phyloP scores from a whole-genome alignment of 2,329 filamentous ascomycete genomes.

The Talaromyces sp. region DNA sequence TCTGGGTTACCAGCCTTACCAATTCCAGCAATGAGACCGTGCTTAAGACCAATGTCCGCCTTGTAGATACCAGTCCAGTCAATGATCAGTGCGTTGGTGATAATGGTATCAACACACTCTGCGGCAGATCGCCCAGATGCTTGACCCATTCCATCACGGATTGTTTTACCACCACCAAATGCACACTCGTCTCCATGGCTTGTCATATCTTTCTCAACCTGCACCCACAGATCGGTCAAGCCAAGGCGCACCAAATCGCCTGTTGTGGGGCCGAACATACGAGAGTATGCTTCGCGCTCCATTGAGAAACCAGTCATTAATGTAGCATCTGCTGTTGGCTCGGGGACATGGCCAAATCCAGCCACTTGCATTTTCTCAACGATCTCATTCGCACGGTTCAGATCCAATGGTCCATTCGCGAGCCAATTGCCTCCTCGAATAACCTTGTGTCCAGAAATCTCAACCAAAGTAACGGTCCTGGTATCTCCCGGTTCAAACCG shows the following conservation, averaged over 20 bases:
- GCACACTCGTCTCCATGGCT: constrained; percentile 90
- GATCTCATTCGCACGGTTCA: constrained; percentile 66
- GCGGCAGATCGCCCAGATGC: constrained; percentile 73
- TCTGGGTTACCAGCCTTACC: constrained; percentile 98
- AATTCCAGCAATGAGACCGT: constrained; percentile 82
- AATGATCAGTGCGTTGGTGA: constrained; percentile 86
- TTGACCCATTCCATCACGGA: constrained; percentile 95
- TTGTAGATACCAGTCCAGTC: constrained; percentile 95
- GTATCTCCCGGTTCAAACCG: constrained; percentile 92
- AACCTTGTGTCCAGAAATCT: constrained; percentile 78
- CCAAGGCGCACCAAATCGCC: constrained; percentile 84
- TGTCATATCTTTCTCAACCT: constrained; percentile 83
- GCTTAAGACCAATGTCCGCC: constrained; percentile 91
- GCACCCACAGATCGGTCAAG: constrained; percentile 84
- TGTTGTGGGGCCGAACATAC: constrained; percentile 91
- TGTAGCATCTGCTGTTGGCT: constrained; percentile 61
- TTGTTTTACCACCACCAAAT: constrained; percentile 91
- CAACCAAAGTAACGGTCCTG: constrained; percentile 85
- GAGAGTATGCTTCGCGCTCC: constrained; percentile 75
- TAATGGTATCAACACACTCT: constrained; percentile 78
- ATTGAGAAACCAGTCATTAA: constrained; percentile 68
- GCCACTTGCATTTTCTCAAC: constrained; percentile 67
- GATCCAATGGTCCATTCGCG: constrained; percentile 72
- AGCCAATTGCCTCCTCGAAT: constrained; percentile 84
- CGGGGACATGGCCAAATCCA: constrained; percentile 76